phyloP scores from a whole-genome alignment of 306 rosid genomes.

The Sphenostylis stenocarpa region DNA sequence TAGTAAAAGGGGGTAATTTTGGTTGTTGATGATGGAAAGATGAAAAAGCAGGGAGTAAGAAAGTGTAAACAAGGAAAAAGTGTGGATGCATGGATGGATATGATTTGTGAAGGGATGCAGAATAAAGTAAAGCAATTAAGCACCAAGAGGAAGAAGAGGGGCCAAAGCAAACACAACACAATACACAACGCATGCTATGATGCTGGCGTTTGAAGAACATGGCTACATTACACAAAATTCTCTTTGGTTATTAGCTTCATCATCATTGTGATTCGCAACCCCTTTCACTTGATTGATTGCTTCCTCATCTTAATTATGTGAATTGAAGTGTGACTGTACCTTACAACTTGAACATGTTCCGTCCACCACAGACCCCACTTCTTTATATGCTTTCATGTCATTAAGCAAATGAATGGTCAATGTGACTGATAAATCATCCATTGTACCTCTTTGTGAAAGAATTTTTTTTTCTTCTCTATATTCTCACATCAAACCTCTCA shows the following conservation, averaged over 20 bases:
- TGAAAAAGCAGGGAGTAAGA: background rate
- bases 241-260: conserved; percentile 17
- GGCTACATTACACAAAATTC: background rate
- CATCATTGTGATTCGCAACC: conserved; percentile 29
- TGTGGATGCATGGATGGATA: background rate
- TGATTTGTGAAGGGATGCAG: conserved; percentile 12
- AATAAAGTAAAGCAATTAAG: conserved; percentile 9
- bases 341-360: conserved; percentile 49
- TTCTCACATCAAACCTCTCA: background rate
- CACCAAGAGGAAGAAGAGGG: background rate
- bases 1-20: background rate
- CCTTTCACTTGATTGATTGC: background rate
- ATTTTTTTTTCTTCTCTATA: background rate
- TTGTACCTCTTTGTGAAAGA: conserved; percentile 17
- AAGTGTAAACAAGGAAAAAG: background rate
- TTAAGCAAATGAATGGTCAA: conserved; percentile 55
- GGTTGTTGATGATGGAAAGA: background rate
- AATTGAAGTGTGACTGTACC: conserved; percentile 36
- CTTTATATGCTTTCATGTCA: conserved; percentile 44
- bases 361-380: conserved; percentile 38
- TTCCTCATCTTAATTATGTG: conserved; percentile 23
- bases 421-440: conserved; percentile 38
- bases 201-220: conserved; percentile 20
- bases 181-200: conserved; percentile 20
- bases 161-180: conserved; percentile 7